phyloP scores from a whole-genome alignment of 352 stramenopile genomes.

The Phytopythium vexans region DNA sequence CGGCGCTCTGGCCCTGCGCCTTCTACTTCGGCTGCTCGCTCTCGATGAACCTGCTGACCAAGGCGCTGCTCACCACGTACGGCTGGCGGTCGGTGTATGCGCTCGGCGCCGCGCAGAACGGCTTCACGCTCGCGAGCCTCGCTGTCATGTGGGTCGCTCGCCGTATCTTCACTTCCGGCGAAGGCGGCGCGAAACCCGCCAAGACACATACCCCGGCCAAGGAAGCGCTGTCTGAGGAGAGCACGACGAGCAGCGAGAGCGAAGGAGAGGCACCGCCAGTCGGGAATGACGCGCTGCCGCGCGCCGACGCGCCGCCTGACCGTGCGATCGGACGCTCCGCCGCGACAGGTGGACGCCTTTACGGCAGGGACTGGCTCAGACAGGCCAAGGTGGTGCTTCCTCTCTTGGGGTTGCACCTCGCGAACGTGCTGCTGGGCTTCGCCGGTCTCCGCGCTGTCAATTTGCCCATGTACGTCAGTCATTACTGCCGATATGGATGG shows the following conservation, averaged over 20 bases:
- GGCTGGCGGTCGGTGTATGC: constrained; percentile 58
- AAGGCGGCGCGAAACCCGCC: background rate
- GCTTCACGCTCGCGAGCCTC: constrained; percentile 50
- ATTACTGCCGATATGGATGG: background rate
- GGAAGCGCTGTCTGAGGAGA: too few relatives aligned
- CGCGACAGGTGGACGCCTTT: too few relatives aligned
- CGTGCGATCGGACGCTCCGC: too few relatives aligned
- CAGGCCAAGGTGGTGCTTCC: constrained; percentile 39
- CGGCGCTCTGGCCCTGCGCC: constrained; percentile 54
- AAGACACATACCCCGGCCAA: too few relatives aligned
- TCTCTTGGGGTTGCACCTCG: constrained; percentile 46
- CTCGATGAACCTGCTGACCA: constrained; percentile 77
- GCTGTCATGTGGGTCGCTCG: constrained; percentile 16
- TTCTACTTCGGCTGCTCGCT: constrained; percentile 69
- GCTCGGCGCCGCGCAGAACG: constrained; percentile 57
- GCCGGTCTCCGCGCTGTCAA: constrained; percentile 64
- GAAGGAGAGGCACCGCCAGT: too few relatives aligned
- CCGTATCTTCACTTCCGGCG: background rate
- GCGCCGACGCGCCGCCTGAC: background rate
- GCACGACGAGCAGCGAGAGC: too few relatives aligned
- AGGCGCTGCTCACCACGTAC: constrained; percentile 61
- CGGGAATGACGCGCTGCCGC: background rate
- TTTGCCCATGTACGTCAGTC: constrained; percentile 60
- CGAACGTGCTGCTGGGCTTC: constrained; percentile 69
- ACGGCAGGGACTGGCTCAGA: constrained; percentile 3